A percentile compares a stretch with the other conserved stretches of the same genome.
Evolutionary conservation across 2,329 filamentous ascomycete genomes (phyloP).

Genomic region (Xylaria sp.): DNA sequence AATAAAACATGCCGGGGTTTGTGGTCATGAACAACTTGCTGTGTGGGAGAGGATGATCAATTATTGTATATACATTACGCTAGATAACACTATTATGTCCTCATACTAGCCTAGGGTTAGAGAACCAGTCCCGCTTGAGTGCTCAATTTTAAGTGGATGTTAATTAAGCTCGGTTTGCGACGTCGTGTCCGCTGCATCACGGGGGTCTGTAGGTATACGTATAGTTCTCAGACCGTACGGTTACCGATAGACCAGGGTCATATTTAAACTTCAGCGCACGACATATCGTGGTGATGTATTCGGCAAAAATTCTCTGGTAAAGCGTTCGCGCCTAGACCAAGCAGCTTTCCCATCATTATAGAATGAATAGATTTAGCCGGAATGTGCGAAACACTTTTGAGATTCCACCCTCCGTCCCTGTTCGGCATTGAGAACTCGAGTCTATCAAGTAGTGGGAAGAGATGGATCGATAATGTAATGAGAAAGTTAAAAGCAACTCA

Average conservation of each 20-base stretch:
- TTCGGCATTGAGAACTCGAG: conserved; percentile 28
- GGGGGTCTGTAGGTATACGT: not conserved
- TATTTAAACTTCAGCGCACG: conserved; percentile 17
- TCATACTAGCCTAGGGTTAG: not conserved
- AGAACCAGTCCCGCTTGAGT: conserved; percentile 6
- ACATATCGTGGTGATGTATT: not conserved
- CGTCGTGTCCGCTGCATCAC: conserved; percentile 11
- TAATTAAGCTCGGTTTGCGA: conserved; percentile 23
- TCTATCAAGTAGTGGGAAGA: conserved; percentile 13
- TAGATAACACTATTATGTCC: not conserved
- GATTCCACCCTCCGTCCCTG: conserved; percentile 18
- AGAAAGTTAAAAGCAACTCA: not conserved
- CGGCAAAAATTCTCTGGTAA: not conserved
- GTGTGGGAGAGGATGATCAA: not conserved
- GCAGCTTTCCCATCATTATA: conserved; percentile 12
- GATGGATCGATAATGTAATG: not conserved
- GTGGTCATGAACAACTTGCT: not conserved
- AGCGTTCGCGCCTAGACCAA: not conserved
- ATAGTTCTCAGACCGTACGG: not conserved
- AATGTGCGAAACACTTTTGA: conserved; percentile 26
- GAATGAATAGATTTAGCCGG: conserved; percentile 32
- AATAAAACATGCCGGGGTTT: not conserved
- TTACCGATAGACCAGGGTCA: conserved; percentile 5
- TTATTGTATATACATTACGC: conserved; percentile 8
- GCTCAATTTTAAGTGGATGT: conserved; percentile 15